Evolutionary conservation across 2,329 filamentous ascomycete species (phyloP).

Genomic region (Pseudocercospora crystallina): DNA sequence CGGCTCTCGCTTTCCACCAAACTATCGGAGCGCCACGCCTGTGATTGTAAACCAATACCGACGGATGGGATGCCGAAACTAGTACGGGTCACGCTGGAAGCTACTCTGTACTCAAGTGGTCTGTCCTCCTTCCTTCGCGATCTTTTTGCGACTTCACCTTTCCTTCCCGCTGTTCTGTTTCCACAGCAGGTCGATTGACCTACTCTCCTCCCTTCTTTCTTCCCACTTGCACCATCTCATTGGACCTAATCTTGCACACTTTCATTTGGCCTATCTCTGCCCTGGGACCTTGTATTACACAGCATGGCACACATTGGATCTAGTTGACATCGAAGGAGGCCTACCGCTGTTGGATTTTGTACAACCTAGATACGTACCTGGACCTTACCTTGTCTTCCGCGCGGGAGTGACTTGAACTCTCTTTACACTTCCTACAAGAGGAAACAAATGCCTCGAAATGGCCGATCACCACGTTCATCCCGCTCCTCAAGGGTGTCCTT

Average conservation of each 20-base stretch:
- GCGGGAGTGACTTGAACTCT: too few relatives aligned
- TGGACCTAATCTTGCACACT: too few relatives aligned
- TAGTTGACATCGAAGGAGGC: too few relatives aligned
- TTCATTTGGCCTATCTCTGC: too few relatives aligned
- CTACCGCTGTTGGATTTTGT: too few relatives aligned
- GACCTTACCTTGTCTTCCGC: too few relatives aligned
- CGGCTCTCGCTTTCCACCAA: neutral
- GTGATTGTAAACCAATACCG: conserved; percentile 1
- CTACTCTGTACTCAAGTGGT: conserved; percentile 3
- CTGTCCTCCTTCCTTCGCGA: neutral
- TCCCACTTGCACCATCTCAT: neutral
- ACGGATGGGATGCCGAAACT: conserved; percentile 5
- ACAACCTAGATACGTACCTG: too few relatives aligned
- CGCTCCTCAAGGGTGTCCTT: conserved; percentile 1
- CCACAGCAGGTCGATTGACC: neutral
- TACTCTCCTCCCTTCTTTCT: neutral
- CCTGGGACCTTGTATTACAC: too few relatives aligned
- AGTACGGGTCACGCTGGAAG: conserved; percentile 10
- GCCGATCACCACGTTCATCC: neutral
- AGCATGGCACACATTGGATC: too few relatives aligned
- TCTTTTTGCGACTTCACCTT: neutral
- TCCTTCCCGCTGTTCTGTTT: neutral
- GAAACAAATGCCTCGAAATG: too few relatives aligned
- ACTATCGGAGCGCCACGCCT: conserved; percentile 9
- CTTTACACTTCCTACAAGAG: too few relatives aligned